These are phyloP conservation scores for Colletotrichum viniferum DNA, from an alignment of 2,329 filamentous ascomycete genomes.

Conservation along the genomic window DNA sequence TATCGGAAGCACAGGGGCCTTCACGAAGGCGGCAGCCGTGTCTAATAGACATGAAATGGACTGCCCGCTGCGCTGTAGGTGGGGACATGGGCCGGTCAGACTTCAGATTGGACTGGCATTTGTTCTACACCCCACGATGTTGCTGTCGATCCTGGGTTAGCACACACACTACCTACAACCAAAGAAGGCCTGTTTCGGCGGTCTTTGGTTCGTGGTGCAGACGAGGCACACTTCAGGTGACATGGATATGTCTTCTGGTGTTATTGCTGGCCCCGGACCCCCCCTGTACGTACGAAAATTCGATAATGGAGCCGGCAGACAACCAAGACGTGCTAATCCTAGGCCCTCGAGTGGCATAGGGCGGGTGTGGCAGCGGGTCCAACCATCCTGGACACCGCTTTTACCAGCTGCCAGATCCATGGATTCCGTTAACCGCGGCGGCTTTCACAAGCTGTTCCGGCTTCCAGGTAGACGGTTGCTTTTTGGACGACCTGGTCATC, in stretches of 20 bases:
- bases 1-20: conserved; percentile 7
- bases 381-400: conserved; percentile 18
- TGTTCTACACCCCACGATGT: conserved; percentile 36
- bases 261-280: conserved; percentile 9
- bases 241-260: conserved; percentile 18
- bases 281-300: conserved; percentile 17
- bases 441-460: conserved; percentile 8
- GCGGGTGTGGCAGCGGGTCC: conserved; percentile 16
- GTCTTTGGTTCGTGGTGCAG: conserved; percentile 10
- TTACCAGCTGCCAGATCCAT: conserved; percentile 20
- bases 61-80: conserved; percentile 28
- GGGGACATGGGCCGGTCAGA: conserved; percentile 31
- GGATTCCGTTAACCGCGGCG: neutral
- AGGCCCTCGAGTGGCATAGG: conserved; percentile 11
- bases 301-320: conserved; percentile 14
- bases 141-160: conserved; percentile 34
- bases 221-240: conserved; percentile 15
- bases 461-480: conserved; percentile 17
- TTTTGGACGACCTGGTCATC: neutral
- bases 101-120: conserved; percentile 31
- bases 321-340: conserved; percentile 15
- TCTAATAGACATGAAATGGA: conserved; percentile 32
- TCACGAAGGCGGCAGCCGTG: conserved; percentile 26
- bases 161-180: conserved; percentile 5
- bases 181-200: conserved; percentile 4